Base-by-base conservation (phyloP, 805 yeast species). In the Pichia membranifaciens region DNA sequence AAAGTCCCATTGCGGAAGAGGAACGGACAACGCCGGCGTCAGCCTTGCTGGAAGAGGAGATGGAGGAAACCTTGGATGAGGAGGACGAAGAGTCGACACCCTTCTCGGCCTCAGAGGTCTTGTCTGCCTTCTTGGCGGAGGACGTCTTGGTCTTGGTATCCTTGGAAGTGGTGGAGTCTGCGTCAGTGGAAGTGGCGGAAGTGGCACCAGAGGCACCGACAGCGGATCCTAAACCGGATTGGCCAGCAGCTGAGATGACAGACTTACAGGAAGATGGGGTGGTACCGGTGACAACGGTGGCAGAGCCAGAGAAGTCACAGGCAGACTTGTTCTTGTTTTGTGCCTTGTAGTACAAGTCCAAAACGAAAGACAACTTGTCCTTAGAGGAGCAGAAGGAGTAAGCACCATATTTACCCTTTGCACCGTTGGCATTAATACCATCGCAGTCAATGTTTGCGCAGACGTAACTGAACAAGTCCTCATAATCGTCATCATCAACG, bases 291-390 rank as follows among this genome's bases (percentile, higher is more conserved):
- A 62, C 61, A 57, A 81, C 54, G 40, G 81, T 58, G 43, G 87
- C 88, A 43, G 87, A 77, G 50, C 91, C 91, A 52, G 70, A 67
- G 67, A 84, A 84, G 61, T 72, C 75, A 74, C 90, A 84, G 43
- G 84, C 85, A 46, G 73, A 64, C n/a, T 58, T 51, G 42, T 61
- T 61, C 22, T 58, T 48, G 52, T 72, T 74, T 45, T 79, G 69
- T 9, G 64, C 63, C 48, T 68, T 63, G 68, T 82, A 84, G 75
- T 84, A 84, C 55, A 72, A 62, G 73, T 84, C 79, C 67, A 85
- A 63, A 35, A 79, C 75, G 59, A 74, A 85, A 34, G 85, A 75
- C 57, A 85, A 72, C 69, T 79, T 72, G 49, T 81, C 84, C 66
- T 81, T 77, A 47, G 76, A 65, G 18, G 78, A 70, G 66, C 93